Conservation (phyloP, 805 yeast species). For the Metschnikowia rubicola region DNA sequence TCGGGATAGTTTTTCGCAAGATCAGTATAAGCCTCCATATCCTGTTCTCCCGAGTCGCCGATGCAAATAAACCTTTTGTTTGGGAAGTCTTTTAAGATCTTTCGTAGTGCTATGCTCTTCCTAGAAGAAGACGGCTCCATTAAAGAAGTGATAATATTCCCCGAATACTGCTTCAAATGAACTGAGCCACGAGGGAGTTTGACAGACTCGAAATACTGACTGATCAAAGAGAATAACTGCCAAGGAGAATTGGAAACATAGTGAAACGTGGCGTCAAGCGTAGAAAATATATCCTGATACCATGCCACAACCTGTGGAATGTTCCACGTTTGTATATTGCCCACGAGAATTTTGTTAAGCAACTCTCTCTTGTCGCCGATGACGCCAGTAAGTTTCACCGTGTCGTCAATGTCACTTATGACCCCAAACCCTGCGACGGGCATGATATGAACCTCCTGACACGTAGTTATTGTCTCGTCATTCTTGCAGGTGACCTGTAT, state of each 20-base stretch:
- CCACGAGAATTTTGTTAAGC: slow-evolving; percentile 72
- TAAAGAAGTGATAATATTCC: slow-evolving; percentile 74
- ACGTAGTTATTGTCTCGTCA: slow-evolving; percentile 46
- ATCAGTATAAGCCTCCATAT: slow-evolving; percentile 83
- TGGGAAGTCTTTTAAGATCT: slow-evolving; percentile 71
- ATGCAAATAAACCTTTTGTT: slow-evolving; percentile 72
- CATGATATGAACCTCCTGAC: slow-evolving; percentile 44
- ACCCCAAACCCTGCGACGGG: slow-evolving; percentile 56
- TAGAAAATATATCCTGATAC: slow-evolving; percentile 49
- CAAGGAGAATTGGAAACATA: slow-evolving; percentile 96
- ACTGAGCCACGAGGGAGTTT: slow-evolving; percentile 77
- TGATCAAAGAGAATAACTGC: slow-evolving; percentile 68
- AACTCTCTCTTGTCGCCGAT: slow-evolving; percentile 82
- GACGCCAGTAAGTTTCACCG: slow-evolving; percentile 87
- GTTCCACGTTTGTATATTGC: slow-evolving; percentile 61
- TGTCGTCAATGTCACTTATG: slow-evolving; percentile 92
- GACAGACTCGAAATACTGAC: slow-evolving; percentile 51
- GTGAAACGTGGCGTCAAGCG: slow-evolving; percentile 62
- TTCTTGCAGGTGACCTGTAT: slow-evolving; percentile 48
- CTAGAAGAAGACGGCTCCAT: slow-evolving; percentile 86
- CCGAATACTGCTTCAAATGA: slow-evolving; percentile 84
- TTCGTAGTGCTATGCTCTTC: slow-evolving; percentile 61
- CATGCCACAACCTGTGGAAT: slow-evolving; percentile 74
- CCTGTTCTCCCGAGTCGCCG: slow-evolving; percentile 96
- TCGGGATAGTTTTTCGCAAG: slow-evolving; percentile 60